phyloP scores from a whole-genome alignment of 2,329 filamentous ascomycete genomes.

The Capronia epimyces region DNA sequence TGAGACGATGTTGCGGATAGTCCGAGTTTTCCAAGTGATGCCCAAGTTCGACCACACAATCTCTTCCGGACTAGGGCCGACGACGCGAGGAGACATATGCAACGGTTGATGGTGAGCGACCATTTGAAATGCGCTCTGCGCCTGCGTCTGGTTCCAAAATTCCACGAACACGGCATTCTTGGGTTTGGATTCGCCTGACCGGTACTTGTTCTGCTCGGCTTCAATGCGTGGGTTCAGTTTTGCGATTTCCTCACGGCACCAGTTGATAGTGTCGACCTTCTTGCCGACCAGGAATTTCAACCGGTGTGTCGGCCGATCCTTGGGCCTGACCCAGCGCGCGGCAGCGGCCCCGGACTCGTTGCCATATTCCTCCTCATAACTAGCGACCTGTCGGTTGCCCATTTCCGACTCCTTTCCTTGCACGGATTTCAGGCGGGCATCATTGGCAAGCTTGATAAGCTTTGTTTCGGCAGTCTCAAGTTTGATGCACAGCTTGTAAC shows the following conservation, averaged over 20 bases:
- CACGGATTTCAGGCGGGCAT: conserved; percentile 60
- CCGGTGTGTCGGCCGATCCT: conserved; percentile 71
- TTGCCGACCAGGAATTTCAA: conserved; percentile 68
- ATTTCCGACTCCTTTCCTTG: conserved; percentile 51
- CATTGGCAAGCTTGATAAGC: conserved; percentile 73
- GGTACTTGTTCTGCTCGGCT: conserved; percentile 62
- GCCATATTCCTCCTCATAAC: conserved; percentile 51
- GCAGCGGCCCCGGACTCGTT: conserved; percentile 66
- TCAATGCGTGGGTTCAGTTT: conserved; percentile 68
- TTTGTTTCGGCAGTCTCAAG: conserved; percentile 83
- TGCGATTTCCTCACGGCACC: conserved; percentile 72
- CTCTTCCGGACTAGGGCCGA: conserved; percentile 74
- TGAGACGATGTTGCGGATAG: conserved; percentile 65
- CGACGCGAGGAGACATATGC: conserved; percentile 79
- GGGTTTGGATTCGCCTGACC: conserved; percentile 57
- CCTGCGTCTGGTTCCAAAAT: conserved; percentile 74
- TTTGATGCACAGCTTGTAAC: conserved; percentile 72
- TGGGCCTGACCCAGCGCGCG: conserved; percentile 65
- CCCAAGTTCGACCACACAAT: conserved; percentile 82
- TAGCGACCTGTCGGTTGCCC: conserved; percentile 30
- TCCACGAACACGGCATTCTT: conserved; percentile 84
- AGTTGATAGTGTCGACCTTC: conserved; percentile 92
- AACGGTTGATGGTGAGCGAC: conserved; percentile 80
- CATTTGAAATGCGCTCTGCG: conserved; percentile 80
- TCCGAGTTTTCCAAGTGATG: conserved; percentile 79